Evolutionary conservation across 2,329 filamentous ascomycete species (phyloP), one percentile per base, ranked within the genome.

Genomic region (Plectosphaerella plurivora): DNA sequence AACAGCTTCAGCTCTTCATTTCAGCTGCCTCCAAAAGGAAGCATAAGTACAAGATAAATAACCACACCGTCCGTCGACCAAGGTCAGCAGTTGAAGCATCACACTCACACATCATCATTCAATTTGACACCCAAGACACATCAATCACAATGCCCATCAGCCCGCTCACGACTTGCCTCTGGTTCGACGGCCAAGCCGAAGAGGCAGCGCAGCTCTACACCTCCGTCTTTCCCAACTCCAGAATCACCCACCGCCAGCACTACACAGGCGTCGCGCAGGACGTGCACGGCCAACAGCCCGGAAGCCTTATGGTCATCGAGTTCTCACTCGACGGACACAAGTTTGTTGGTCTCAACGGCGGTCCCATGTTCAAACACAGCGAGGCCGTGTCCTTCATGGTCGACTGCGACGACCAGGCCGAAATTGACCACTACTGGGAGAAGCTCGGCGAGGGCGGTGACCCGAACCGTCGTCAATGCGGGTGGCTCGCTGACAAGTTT

Each of bases 361-460:
- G 73, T 1, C 66, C 70, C 4, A 52, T 64, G 3, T 72, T 69
- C 65, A 65, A 65, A 20, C 70, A 71, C 59, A 72, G 53, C 57
- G 65, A 67, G 33, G 71, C 74, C 36, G 59, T 75, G 18, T 74
- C 71, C 1, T 69, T 78, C 60, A 68, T 71, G 60, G 64, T 77
- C 59, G 62, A 68, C 47, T 76, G 74, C 64, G 66, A 69, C 44
- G 63, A 70, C 59, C 75, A 78, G 61, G 69, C 60, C 0, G 74
- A 78, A 58, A 64, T 78, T 20, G 74, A 78, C 53, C 67, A 74
- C 56, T 77, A 72, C 59, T 78, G 72, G 72, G 66, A 65, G 12
- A 71, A 65, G 61, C 65, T 78, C 24, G 55, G 63, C 9, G 68
- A 71, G 47, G 73, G 69, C 4, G 72, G 69, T 2, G 68, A 73